Evolutionary conservation across 2,329 filamentous ascomycete genomes (phyloP), one percentile per base, ranked within the genome.

Genomic region (Cladophialophora exuberans): DNA sequence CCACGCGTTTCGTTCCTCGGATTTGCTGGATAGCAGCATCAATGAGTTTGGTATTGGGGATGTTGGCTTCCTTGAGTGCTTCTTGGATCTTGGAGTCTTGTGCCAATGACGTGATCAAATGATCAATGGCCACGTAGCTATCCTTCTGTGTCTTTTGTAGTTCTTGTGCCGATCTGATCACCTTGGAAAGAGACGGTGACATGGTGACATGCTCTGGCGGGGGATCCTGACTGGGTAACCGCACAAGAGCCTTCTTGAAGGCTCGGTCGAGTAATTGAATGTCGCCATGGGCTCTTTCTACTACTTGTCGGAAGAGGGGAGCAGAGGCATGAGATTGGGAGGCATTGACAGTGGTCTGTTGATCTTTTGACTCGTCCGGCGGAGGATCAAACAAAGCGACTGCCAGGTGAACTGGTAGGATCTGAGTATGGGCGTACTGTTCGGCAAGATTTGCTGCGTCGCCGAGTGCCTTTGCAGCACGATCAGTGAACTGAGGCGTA

Each of bases 71-170:
- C 64, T 85, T 87, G 49, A 99, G 78, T 48, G 85, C 84, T 44
- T 76, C 76, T 71, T 94, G 86, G 51, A 97, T 85, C 38, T 82
- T 78, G 5, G 80, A 62, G 65, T 99, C 94, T 66, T 97, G 91
- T 10, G 86, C 83, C 18, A 97, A 79, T 1, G 89, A 86, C 60
- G 87, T 86, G 67, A 99, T 97, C 47, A 99, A 81, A 70, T 99
- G 94, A 73, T 97, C 94, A 56, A 97, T 86, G 35, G 93, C 94
- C 62, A 99, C 89, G 72, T 86, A 99, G 62, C 85, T 90, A 71
- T 99, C 94, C 67, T 97, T 97, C 67, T 99, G 94, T n/a, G 92
- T 91, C 76, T 95, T 96, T 66, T 95, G 93, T 51, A 99, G 74
- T 26, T 97, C 91, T 71, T 89, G 86, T 2, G 94, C 91, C 64